phyloP scores from a whole-genome alignment of 2,329 filamentous ascomycete genomes.

The Cladosporium sp. region DNA sequence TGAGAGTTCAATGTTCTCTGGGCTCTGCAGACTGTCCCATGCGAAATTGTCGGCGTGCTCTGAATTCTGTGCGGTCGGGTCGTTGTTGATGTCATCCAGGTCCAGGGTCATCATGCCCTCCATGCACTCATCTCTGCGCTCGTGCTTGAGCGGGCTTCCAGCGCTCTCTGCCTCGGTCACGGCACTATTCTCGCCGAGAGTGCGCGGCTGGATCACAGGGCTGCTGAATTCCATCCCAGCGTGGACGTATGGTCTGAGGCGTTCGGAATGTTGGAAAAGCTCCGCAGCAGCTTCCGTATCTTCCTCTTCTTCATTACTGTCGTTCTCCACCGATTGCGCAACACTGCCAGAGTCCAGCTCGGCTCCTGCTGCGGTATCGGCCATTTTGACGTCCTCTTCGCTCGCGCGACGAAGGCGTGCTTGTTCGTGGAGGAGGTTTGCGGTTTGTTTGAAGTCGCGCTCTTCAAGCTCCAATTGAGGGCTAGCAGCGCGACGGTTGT shows the following conservation, averaged over 20 bases:
- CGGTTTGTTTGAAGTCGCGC: constrained; percentile 94
- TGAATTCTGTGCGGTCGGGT: not conserved
- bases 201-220: constrained; percentile 34
- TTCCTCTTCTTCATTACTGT: constrained; percentile 43
- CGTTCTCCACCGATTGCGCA: constrained; percentile 32
- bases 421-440: constrained; percentile 69
- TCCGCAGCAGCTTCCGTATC: constrained; percentile 45
- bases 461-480: constrained; percentile 91
- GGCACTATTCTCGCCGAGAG: constrained; percentile 7
- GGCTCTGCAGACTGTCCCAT: constrained; percentile 52
- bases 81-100: not conserved
- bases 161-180: not conserved
- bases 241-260: constrained; percentile 45
- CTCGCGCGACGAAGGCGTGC: constrained; percentile 38
- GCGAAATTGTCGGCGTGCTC: constrained; percentile 18
- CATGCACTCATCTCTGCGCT: constrained; percentile 24
- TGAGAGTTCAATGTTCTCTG: constrained; percentile 85
- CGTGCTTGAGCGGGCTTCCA: constrained; percentile 15
- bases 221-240: constrained; percentile 41
- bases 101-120: constrained; percentile 19
- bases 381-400: constrained; percentile 35
- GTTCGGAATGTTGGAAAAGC: constrained; percentile 44
- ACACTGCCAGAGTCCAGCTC: constrained; percentile 30
- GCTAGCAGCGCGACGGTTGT: constrained; percentile 69
- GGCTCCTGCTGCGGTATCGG: constrained; percentile 25